These are phyloP conservation scores for Neocucurbitaria cava DNA, from an alignment of 2,329 filamentous ascomycete genomes.

Conservation along the genomic window DNA sequence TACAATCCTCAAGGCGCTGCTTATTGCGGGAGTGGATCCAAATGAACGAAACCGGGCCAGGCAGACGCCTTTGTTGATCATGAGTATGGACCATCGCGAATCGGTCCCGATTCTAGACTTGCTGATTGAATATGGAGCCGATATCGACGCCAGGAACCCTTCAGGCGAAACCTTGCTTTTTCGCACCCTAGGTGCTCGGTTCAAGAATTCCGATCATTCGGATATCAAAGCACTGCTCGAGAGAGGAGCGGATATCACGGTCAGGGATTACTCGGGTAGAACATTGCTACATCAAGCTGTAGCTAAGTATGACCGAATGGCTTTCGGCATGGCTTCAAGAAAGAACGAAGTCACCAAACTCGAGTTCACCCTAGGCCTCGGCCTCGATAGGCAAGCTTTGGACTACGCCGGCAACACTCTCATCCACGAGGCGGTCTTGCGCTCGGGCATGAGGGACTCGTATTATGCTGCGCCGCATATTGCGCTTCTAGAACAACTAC, in stretches of 20 bases:
- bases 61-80: slow-evolving; percentile 6
- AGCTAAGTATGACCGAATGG: neutral
- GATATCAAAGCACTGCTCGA: neutral
- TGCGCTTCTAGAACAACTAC: neutral
- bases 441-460: neutral
- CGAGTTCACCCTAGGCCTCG: slow-evolving; percentile 19
- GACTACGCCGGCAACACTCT: slow-evolving; percentile 7
- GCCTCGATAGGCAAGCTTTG: slow-evolving; percentile 17
- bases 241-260: slow-evolving; percentile 3
- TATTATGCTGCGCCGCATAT: neutral
- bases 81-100: neutral
- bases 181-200: neutral
- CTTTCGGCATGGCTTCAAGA: neutral
- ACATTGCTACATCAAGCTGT: neutral
- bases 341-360: neutral
- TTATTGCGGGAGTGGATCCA: slow-evolving; percentile 26
- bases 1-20: neutral
- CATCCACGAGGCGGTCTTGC: slow-evolving; percentile 1
- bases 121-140: neutral
- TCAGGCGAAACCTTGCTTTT: slow-evolving; percentile 2
- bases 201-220: neutral
- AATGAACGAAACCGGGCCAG: slow-evolving; percentile 19
- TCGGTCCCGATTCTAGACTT: neutral
- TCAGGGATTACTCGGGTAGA: slow-evolving; percentile 1
- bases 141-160: slow-evolving; percentile 10